These are phyloP conservation scores for Chlamydomonas asymmetrica DNA, from an alignment of 139 green algal genomes.

Conservation along the genomic window DNA sequence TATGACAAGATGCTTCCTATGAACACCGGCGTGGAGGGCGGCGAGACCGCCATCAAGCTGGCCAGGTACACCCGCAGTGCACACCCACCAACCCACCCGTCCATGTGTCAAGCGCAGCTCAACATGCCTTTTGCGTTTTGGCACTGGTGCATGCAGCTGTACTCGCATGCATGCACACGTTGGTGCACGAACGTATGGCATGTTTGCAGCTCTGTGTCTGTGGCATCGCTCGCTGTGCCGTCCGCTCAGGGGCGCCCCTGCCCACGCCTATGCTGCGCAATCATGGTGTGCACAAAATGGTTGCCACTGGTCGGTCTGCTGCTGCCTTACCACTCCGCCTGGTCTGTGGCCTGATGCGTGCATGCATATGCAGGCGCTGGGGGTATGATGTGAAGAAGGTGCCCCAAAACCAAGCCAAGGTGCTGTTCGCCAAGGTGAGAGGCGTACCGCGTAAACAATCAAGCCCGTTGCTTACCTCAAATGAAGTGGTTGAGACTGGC, in stretches of 20 bases:
- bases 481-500: too few species aligned
- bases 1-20: slow-evolving; percentile 97
- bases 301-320: not conserved
- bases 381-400: slow-evolving; percentile 97
- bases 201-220: too few species aligned
- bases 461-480: too few species aligned
- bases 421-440: slow-evolving; percentile 27
- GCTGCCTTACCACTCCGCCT: not conserved
- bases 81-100: too few species aligned
- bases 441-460: too few species aligned
- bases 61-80: slow-evolving; percentile 80
- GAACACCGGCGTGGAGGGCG: slow-evolving; percentile 97
- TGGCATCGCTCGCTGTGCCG: too few species aligned
- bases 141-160: too few species aligned
- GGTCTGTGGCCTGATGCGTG: not conserved
- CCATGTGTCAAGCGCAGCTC: too few species aligned
- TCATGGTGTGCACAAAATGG: not conserved
- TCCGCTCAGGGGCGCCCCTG: too few species aligned
- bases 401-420: slow-evolving; percentile 82
- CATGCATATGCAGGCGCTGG: slow-evolving; percentile 71
- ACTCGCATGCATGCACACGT: too few species aligned
- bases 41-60: slow-evolving; percentile 97
- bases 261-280: not conserved
- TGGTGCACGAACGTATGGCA: too few species aligned
- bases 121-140: too few species aligned